Conservation (phyloP, 2,329 filamentous ascomycete species). For the Boeremia exigua region DNA sequence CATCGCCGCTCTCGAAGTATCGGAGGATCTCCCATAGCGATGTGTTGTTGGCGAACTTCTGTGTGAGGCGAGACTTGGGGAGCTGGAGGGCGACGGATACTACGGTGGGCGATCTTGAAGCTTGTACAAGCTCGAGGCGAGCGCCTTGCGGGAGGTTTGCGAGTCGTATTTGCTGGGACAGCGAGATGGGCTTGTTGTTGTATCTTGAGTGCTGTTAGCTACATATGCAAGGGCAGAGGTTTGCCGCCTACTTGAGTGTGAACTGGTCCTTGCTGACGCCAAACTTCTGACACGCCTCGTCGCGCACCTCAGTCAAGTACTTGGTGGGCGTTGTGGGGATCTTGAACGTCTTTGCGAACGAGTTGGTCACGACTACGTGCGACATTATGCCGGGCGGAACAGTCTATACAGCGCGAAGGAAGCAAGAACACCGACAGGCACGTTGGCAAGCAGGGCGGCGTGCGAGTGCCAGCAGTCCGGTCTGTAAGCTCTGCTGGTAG, state of each 20-base stretch:
- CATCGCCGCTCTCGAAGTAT: constrained; percentile 75
- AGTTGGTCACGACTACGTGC: constrained; percentile 86
- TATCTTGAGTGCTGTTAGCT: constrained; percentile 31
- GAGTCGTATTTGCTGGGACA: constrained; percentile 83
- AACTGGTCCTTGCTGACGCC: constrained; percentile 75
- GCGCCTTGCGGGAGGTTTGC: constrained; percentile 84
- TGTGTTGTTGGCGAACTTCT: constrained; percentile 87
- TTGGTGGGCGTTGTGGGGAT: constrained; percentile 85
- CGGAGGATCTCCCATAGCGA: constrained; percentile 89
- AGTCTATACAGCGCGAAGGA: constrained; percentile 36
- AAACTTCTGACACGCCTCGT: constrained; percentile 86
- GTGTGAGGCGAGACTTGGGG: constrained; percentile 73
- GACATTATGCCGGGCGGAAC: constrained; percentile 70
- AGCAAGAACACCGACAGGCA: constrained; percentile 31
- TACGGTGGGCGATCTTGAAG: constrained; percentile 82
- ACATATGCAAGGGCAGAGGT: background rate
- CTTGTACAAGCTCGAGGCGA: constrained; percentile 88
- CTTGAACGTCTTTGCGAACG: constrained; percentile 75
- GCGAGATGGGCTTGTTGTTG: constrained; percentile 83
- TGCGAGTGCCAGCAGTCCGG: constrained; percentile 38
- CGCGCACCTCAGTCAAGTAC: constrained; percentile 81
- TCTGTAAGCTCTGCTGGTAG: constrained; percentile 31
- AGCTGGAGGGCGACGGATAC: constrained; percentile 90
- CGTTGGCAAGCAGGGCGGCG: constrained; percentile 33
- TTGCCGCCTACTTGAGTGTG: constrained; percentile 72